phyloP scores from a whole-genome alignment of 2,329 filamentous ascomycete genomes.

The Cryphonectria nitschkei region DNA sequence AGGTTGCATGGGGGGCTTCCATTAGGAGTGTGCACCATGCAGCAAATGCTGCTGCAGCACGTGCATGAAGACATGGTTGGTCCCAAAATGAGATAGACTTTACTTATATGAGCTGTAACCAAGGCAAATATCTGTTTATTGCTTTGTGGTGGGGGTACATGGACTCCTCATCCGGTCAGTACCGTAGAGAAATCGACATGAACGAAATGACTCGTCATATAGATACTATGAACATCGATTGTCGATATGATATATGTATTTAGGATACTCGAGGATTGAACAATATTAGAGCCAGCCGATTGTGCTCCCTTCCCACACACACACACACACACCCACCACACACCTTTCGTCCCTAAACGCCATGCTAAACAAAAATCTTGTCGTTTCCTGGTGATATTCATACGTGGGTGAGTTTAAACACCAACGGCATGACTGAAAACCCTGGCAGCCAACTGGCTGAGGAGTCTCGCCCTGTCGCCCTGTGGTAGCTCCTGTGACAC shows the following conservation, averaged over 20 bases:
- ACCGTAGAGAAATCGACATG: neutral
- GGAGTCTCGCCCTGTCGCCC: slow-evolving; percentile 75
- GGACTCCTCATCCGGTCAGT: neutral
- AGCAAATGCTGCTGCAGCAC: too few species aligned
- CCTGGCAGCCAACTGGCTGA: slow-evolving; percentile 83
- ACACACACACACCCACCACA: neutral
- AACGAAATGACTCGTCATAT: neutral
- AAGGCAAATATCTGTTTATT: too few species aligned
- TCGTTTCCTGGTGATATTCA: neutral
- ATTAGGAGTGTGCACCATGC: too few species aligned
- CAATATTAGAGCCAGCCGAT: neutral
- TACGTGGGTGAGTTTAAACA: slow-evolving; percentile 37
- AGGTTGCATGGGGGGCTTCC: too few species aligned
- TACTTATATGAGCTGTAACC: too few species aligned
- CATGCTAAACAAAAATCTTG: slow-evolving; percentile 15
- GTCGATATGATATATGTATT: neutral
- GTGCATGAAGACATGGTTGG: too few species aligned
- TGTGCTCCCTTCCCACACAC: neutral
- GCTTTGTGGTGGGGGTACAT: neutral
- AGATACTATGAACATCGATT: neutral
- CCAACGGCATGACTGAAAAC: slow-evolving; percentile 82
- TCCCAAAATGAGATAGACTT: too few species aligned
- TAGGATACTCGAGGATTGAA: neutral
- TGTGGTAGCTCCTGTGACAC: slow-evolving; percentile 73
- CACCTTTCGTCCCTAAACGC: slow-evolving; percentile 20